These are phyloP conservation scores for Russula emetica DNA, from an alignment of 768 basidiomycete species.

Conservation along the genomic window DNA sequence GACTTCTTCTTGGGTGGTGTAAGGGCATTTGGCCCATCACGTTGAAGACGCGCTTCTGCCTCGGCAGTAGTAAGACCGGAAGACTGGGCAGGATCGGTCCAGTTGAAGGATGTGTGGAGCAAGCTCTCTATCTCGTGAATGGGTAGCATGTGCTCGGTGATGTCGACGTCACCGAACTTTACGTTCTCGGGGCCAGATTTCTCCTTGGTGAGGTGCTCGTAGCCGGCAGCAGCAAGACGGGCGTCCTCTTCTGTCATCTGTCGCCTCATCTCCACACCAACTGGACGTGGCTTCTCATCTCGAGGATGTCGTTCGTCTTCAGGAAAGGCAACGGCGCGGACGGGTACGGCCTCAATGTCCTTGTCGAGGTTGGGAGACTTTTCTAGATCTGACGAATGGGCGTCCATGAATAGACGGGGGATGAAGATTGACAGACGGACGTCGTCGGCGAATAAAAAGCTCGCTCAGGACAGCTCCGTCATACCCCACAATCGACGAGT, in stretches of 20 bases:
- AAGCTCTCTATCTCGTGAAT: constrained; percentile 40
- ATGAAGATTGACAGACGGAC: neutral
- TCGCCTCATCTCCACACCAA: constrained; percentile 56
- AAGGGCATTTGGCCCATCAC: constrained; percentile 57
- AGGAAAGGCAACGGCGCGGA: constrained; percentile 51
- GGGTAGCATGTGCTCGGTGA: constrained; percentile 51
- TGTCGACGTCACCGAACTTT: constrained; percentile 47
- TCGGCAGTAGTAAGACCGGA: constrained; percentile 50
- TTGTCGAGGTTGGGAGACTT: constrained; percentile 23
- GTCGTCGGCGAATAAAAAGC: constrained; percentile 6
- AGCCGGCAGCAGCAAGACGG: constrained; percentile 64
- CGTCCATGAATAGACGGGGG: constrained; percentile 15
- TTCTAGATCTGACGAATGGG: constrained; percentile 15
- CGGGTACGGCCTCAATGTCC: constrained; percentile 36
- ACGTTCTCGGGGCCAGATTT: constrained; percentile 36
- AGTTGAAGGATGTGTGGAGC: constrained; percentile 49
- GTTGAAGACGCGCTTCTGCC: constrained; percentile 49
- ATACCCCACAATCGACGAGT: neutral
- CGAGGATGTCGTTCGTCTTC: constrained; percentile 31
- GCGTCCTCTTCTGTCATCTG: constrained; percentile 64
- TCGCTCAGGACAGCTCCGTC: neutral
- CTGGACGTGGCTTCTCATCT: constrained; percentile 42
- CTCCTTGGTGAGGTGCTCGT: constrained; percentile 53
- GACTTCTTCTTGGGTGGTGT: constrained; percentile 67
- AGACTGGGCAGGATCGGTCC: constrained; percentile 49